phyloP scores from a whole-genome alignment of 371 early-diverging fungal species.

The Mucor lusitanicus region DNA sequence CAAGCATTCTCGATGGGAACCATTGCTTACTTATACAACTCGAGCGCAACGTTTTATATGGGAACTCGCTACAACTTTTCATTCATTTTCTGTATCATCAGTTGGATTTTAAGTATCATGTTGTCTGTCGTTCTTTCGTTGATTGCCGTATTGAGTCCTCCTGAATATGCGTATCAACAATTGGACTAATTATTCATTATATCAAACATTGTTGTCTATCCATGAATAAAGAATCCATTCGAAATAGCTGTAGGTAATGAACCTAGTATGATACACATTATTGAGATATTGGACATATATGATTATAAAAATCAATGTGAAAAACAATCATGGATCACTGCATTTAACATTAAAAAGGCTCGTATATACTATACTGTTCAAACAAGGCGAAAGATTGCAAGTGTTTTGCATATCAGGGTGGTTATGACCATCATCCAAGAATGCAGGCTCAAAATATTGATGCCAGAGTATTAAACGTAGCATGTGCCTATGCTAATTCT shows the following conservation, averaged over 20 bases:
- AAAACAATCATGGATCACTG: too few relatives aligned
- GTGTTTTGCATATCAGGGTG: too few relatives aligned
- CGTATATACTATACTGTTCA: too few relatives aligned
- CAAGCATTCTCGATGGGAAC: constrained; percentile 49
- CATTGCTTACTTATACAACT: constrained; percentile 48
- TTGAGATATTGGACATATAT: too few relatives aligned
- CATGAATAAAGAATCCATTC: not conserved
- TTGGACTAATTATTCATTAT: not conserved
- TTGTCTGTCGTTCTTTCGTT: constrained; percentile 37
- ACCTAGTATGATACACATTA: too few relatives aligned
- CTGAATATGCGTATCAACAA: constrained; percentile 45
- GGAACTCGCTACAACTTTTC: constrained; percentile 50
- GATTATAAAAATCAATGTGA: too few relatives aligned
- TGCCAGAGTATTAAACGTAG: too few relatives aligned
- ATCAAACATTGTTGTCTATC: not conserved
- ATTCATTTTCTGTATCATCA: constrained; percentile 45
- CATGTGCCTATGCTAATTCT: too few relatives aligned
- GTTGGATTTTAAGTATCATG: constrained; percentile 44
- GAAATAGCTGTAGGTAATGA: not conserved
- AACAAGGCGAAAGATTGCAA: too few relatives aligned
- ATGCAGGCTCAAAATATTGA: too few relatives aligned
- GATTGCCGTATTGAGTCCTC: constrained; percentile 41
- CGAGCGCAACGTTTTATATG: constrained; percentile 46
- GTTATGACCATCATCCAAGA: too few relatives aligned
- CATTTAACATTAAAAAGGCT: too few relatives aligned